Percentiles rank a stretch among this genome's conserved stretches.
Evolutionary conservation across 169 alveolate species (phyloP).

Genomic region (Cyclospora cayetanensis): DNA sequence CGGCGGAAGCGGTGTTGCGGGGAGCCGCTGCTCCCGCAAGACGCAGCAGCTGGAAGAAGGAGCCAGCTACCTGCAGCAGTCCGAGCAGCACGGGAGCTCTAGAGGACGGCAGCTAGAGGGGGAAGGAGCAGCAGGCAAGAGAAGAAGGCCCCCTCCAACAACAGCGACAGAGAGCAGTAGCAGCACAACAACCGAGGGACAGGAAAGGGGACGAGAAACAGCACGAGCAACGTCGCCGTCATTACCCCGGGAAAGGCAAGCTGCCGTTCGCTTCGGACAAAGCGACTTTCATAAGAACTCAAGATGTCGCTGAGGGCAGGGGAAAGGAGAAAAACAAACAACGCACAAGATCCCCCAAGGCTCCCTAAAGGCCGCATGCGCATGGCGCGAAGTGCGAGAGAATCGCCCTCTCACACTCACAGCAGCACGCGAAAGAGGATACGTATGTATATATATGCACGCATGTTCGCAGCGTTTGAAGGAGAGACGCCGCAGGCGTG

Average conservation of each 20-base stretch:
- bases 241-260: constrained; percentile 1
- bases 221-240: background rate
- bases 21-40: background rate
- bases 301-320: background rate
- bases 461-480: too few species aligned
- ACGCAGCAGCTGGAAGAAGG: background rate
- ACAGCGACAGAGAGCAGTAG: background rate
- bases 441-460: too few species aligned
- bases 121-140: background rate
- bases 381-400: too few species aligned
- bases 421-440: too few species aligned
- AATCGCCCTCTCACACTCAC: too few species aligned
- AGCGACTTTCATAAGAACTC: background rate
- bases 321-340: too few species aligned
- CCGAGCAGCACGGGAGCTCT: background rate
- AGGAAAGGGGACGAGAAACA: background rate
- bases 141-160: background rate
- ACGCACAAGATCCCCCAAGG: too few species aligned
- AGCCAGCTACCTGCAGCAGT: constrained; percentile 16
- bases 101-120: too few species aligned
- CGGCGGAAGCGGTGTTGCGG: background rate
- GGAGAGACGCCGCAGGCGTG: too few species aligned
- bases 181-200: too few species aligned
- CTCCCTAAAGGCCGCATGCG: too few species aligned
- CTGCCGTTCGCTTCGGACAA: background rate